Percentiles rank a stretch among this genome's conserved stretches.
These are phyloP conservation scores for Sungouiella blattae DNA, from an alignment of 805 yeast genomes.

Conservation along the genomic window DNA sequence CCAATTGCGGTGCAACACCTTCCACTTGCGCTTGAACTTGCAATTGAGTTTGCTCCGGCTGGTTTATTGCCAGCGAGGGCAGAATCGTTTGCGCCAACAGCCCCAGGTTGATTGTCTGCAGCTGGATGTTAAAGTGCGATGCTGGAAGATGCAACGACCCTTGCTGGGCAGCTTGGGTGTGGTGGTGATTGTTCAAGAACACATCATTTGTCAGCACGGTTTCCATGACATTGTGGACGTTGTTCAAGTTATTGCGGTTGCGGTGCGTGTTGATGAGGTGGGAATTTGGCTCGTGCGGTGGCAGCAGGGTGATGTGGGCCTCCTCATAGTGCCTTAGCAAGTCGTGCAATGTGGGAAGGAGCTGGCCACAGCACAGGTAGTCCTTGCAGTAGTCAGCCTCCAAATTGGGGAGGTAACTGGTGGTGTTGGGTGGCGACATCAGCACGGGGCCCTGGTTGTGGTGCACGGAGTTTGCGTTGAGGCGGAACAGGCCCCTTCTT, in stretches of 20 bases:
- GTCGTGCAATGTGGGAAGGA: slow-evolving; percentile 91
- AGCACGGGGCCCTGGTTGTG: slow-evolving; percentile 19
- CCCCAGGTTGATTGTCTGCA: slow-evolving; percentile 19
- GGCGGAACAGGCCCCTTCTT: slow-evolving; percentile 36
- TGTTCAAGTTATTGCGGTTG: slow-evolving; percentile 33
- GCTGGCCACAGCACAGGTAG: slow-evolving; percentile 92
- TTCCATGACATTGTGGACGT: slow-evolving; percentile 65
- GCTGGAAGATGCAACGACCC: slow-evolving; percentile 18
- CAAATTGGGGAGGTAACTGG: slow-evolving; percentile 83
- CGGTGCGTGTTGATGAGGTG: slow-evolving; percentile 29
- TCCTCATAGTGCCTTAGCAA: slow-evolving; percentile 93
- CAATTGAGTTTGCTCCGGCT: slow-evolving; percentile 3
- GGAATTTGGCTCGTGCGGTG: slow-evolving; percentile 28
- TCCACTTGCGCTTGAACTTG: slow-evolving; percentile 1
- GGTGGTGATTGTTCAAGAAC: slow-evolving; percentile 53
- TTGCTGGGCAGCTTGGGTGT: slow-evolving; percentile 7
- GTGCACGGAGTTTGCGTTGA: slow-evolving; percentile 14
- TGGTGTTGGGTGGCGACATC: slow-evolving; percentile 60
- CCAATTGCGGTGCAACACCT: slow-evolving; percentile 7
- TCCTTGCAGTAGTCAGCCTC: slow-evolving; percentile 97
- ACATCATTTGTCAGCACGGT: slow-evolving; percentile 93
- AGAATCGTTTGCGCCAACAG: slow-evolving; percentile 11
- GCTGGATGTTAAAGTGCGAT: slow-evolving; percentile 22
- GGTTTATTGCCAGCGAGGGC: slow-evolving; percentile 15
- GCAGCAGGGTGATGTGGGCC: slow-evolving; percentile 72